Conservation (phyloP, 495 filamentous ascomycete species). For the Penicillium taxi region DNA sequence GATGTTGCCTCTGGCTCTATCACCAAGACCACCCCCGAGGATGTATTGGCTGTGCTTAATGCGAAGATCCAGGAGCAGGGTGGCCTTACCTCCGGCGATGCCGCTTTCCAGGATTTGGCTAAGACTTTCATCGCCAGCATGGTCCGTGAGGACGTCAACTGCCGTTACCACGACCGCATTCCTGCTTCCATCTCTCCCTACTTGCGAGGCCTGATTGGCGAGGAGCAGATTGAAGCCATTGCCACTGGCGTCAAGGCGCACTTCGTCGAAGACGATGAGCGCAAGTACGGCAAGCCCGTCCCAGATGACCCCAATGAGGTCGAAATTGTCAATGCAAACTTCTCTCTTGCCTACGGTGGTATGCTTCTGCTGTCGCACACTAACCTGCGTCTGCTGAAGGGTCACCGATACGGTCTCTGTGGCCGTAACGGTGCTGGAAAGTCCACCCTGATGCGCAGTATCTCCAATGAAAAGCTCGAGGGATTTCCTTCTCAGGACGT, state of each 20-base stretch:
- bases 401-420: conserved; percentile 93
- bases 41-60: conserved; percentile 68
- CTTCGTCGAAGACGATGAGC: conserved; percentile 73
- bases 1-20: conserved; percentile 51
- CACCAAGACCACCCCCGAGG: conserved; percentile 61
- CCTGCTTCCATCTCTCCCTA: conserved; percentile 60
- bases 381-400: conserved; percentile 87
- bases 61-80: conserved; percentile 62
- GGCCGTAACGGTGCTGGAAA: conserved; percentile 97
- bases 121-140: conserved; percentile 74
- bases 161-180: conserved; percentile 69
- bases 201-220: conserved; percentile 58
- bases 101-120: conserved; percentile 55
- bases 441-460: conserved; percentile 95
- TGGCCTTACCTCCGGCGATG: conserved; percentile 51
- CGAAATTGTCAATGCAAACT: conserved; percentile 96
- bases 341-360: conserved; percentile 95
- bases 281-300: conserved; percentile 75
- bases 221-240: conserved; percentile 49
- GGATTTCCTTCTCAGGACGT: conserved; percentile 89
- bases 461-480: conserved; percentile 90
- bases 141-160: conserved; percentile 84
- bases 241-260: conserved; percentile 58
- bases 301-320: conserved; percentile 79
- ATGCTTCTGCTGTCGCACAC: conserved; percentile 97